These are phyloP conservation scores for Kodamaea hsintzibuensis DNA, from an alignment of 805 yeast species.

Conservation along the genomic window DNA sequence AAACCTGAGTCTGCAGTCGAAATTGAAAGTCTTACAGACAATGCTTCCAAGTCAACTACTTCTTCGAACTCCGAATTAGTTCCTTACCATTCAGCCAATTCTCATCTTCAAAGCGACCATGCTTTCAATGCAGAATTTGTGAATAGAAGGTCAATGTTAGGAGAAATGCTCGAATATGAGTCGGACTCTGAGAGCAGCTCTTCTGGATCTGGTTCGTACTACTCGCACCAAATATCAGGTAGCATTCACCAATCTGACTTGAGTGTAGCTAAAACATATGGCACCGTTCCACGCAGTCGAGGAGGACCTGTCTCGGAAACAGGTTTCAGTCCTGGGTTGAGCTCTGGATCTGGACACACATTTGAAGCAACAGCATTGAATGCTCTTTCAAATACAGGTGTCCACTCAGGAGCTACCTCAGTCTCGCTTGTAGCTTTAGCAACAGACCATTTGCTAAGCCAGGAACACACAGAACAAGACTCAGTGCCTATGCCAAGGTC, in stretches of 20 bases:
- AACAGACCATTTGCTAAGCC: background rate
- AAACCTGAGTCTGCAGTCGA: background rate
- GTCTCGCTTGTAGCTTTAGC: background rate
- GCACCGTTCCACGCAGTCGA: conserved; percentile 13
- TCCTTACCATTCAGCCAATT: background rate
- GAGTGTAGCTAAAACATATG: conserved; percentile 17
- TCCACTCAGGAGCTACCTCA: background rate
- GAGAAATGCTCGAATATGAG: conserved; percentile 47
- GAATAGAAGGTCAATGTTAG: conserved; percentile 42
- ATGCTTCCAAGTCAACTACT: background rate
- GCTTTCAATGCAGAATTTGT: conserved; percentile 24
- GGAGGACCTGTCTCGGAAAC: background rate
- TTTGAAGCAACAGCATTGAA: conserved; percentile 1
- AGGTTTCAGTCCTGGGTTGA: background rate
- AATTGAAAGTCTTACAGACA: background rate
- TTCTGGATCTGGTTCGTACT: background rate
- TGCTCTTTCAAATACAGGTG: background rate
- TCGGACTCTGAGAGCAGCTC: conserved; percentile 26
- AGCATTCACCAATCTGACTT: conserved; percentile 14
- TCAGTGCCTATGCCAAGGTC: conserved; percentile 6
- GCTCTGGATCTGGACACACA: background rate
- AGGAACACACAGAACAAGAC: background rate
- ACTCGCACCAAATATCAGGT: conserved; percentile 1
- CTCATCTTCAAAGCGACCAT: conserved; percentile 15
- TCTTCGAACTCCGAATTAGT: background rate